Base-by-base conservation (phyloP, 805 yeast genomes). In the Clavispora santaluciae region DNA sequence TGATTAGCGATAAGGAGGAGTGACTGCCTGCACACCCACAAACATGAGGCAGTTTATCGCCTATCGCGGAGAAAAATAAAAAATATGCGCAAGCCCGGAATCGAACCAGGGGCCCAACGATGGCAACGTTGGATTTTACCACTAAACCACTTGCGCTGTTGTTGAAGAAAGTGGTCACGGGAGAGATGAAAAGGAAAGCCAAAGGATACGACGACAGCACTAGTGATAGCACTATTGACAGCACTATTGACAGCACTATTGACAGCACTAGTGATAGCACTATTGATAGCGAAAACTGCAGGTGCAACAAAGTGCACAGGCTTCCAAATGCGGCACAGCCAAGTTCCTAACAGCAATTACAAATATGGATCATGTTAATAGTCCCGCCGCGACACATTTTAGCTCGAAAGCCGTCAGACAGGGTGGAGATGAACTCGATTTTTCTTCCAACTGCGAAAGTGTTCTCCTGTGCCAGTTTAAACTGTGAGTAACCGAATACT, bases 401-500 rank as follows among this genome's bases (percentile, higher is more conserved):
- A 33, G 45, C 48, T 36, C 43, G 23, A 29, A 41, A 41, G 49
- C 48, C 46, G 52, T 43, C 54, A 35, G 39, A 44, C 64, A 65
- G 75, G 75, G 75, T 69, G 75, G 75, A 69, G 69, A 58, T 60
- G 73, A 69, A 53, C 73, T 38, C 43, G 33, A 22, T 64, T 56
- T 45, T 44, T 69, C 45, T 68, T 54, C 72, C 73, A 66, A 59
- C 54, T 48, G 65, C 73, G 68, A 64, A 63, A 66, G 72, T 66
- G 62, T 66, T 66, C 72, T 58, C 73, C 49, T 62, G 38, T 34
- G 64, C 73, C 73, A 68, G 48, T 66, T 69, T 69, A 67, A 53
- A 68, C 73, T 68, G 73, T 58, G 62, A 58, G 64, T 67, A 69
- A 69, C 48, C 70, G 75, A 69, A 69, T 69, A 67, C 63, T 45